These are phyloP conservation scores for Corymbia citriodora DNA, from an alignment of 441 rosid species.

Conservation along the genomic window DNA sequence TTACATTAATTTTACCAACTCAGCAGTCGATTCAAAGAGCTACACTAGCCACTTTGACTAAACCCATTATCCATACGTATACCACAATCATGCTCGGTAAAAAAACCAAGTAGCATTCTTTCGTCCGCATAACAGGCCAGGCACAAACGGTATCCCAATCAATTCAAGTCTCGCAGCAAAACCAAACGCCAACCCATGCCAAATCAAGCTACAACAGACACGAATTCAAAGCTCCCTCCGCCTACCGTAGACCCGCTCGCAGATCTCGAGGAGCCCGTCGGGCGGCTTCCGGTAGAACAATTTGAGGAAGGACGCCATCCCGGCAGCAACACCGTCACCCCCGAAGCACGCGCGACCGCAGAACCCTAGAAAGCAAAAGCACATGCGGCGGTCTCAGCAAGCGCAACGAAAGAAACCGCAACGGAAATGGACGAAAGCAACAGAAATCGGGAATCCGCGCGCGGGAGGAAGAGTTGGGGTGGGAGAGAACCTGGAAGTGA, in stretches of 20 bases:
- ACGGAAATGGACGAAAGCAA: neutral
- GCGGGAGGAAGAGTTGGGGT: neutral
- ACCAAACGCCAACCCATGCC: neutral
- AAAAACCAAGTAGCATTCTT: neutral
- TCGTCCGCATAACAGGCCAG: neutral
- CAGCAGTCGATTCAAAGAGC: neutral
- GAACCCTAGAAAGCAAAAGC: neutral
- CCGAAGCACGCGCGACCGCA: neutral
- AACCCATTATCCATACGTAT: neutral
- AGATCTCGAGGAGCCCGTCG: slow-evolving; percentile 90
- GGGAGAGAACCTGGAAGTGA: neutral
- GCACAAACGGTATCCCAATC: neutral
- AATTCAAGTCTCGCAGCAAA: neutral
- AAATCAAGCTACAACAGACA: neutral
- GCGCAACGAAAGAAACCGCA: neutral
- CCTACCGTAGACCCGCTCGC: slow-evolving; percentile 78
- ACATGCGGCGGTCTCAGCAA: neutral
- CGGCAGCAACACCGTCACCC: neutral
- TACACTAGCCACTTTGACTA: neutral
- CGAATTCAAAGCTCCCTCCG: neutral
- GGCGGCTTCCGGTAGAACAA: slow-evolving; percentile 82
- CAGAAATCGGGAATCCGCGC: neutral
- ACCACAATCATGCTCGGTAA: neutral
- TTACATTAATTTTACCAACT: neutral
- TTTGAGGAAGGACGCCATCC: slow-evolving; percentile 84